A percentile compares a stretch with the other conserved stretches of the same genome.
Evolutionary conservation across 257 asterid genomes (phyloP).

Genomic region (Ballota nigra): DNA sequence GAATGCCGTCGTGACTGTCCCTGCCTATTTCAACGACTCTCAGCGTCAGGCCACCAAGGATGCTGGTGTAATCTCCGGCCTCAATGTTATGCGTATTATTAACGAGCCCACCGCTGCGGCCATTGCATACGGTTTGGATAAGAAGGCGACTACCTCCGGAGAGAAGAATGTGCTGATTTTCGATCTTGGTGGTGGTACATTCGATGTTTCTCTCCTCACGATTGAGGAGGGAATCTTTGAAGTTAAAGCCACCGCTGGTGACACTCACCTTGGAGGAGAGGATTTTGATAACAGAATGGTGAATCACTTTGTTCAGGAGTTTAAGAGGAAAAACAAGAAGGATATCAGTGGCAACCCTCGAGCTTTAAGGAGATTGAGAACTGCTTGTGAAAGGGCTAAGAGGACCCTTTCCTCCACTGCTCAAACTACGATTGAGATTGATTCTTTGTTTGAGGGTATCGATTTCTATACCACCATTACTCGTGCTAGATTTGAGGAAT

Average conservation of each 20-base stretch:
- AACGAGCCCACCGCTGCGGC: conserved; percentile 47
- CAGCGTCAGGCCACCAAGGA: conserved; percentile 49
- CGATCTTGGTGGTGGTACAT: conserved; percentile 43
- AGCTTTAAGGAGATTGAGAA: conserved; percentile 35
- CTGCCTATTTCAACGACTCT: conserved; percentile 43
- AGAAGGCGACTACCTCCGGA: conserved; percentile 23
- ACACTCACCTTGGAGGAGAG: conserved; percentile 43
- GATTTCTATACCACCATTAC: conserved; percentile 36
- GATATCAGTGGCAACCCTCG: conserved; percentile 39
- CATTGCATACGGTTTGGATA: conserved; percentile 41
- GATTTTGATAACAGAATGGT: conserved; percentile 43
- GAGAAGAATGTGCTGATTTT: conserved; percentile 43
- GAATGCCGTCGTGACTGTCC: conserved; percentile 41
- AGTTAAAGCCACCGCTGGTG: conserved; percentile 40
- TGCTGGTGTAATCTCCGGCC: conserved; percentile 37
- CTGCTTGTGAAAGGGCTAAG: conserved; percentile 43
- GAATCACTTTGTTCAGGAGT: conserved; percentile 40
- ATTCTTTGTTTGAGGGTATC: conserved; percentile 36
- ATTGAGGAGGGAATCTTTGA: conserved; percentile 44
- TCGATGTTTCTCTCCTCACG: conserved; percentile 37
- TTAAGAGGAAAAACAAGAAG: conserved; percentile 40
- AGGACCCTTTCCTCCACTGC: conserved; percentile 42
- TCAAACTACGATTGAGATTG: conserved; percentile 39
- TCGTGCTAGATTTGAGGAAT: conserved; percentile 38
- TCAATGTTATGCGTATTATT: conserved; percentile 38